These are phyloP conservation scores for Acanthamoeba royreba DNA, from an alignment of 208 protist species.

Conservation along the genomic window DNA sequence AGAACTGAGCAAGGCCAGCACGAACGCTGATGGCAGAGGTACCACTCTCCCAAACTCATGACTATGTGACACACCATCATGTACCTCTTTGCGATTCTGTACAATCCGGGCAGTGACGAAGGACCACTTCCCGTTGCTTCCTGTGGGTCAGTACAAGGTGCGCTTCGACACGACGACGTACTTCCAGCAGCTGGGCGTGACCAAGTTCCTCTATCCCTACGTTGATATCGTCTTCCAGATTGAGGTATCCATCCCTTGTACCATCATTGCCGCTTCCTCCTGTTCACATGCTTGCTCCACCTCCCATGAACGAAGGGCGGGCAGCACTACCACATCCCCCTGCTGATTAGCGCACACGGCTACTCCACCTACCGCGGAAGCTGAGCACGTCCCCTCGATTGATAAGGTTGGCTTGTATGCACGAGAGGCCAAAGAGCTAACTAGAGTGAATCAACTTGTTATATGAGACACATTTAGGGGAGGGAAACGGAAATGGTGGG, in stretches of 20 bases:
- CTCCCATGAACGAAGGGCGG: too few relatives aligned
- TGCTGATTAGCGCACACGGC: conserved; percentile 42
- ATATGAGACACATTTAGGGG: too few relatives aligned
- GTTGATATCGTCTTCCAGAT: conserved; percentile 27
- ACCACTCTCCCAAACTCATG: not conserved
- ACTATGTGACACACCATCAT: not conserved
- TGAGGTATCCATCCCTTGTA: not conserved
- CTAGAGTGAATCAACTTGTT: too few relatives aligned
- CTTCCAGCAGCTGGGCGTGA: not conserved
- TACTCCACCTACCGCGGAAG: conserved; percentile 45
- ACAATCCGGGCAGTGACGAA: not conserved
- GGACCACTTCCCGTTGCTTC: not conserved
- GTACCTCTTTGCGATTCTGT: not conserved
- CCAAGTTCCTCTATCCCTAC: conserved; percentile 24
- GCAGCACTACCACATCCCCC: conserved; percentile 42
- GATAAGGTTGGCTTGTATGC: too few relatives aligned
- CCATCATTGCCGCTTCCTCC: too few relatives aligned
- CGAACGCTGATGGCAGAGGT: conserved; percentile 2
- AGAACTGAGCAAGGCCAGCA: not conserved
- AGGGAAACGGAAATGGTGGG: too few relatives aligned
- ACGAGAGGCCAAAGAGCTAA: too few relatives aligned
- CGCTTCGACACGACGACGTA: conserved; percentile 12
- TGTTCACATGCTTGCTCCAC: too few relatives aligned
- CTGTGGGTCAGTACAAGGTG: not conserved
- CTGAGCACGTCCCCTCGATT: too few relatives aligned